Conservation (phyloP, 2,329 filamentous ascomycete genomes). For the Epichloe sibirici region DNA sequence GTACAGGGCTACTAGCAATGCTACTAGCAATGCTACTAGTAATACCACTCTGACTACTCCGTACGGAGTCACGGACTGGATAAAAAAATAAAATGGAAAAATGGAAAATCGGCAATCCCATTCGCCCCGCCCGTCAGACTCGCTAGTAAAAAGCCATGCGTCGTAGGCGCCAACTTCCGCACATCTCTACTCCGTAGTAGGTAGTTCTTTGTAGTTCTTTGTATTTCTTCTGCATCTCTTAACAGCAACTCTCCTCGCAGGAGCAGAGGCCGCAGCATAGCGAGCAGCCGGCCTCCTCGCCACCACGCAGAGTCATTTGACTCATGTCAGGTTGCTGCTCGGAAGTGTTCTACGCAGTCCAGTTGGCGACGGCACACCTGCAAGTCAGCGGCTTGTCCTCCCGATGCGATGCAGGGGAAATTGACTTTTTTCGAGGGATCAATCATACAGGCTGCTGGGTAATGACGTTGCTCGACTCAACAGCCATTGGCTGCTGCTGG, state of each 20-base stretch:
- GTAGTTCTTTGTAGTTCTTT: too few relatives aligned
- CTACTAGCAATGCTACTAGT: too few relatives aligned
- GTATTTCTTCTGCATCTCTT: not conserved
- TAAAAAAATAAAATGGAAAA: not conserved
- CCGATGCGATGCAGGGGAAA: not conserved
- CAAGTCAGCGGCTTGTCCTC: not conserved
- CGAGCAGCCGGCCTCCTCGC: conserved; percentile 2
- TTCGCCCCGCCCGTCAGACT: too few relatives aligned
- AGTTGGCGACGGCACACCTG: not conserved
- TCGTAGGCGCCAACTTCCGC: too few relatives aligned
- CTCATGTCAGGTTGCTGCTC: conserved; percentile 1
- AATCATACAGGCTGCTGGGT: not conserved
- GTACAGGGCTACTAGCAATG: too few relatives aligned
- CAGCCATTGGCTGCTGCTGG: not conserved
- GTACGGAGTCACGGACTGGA: not conserved
- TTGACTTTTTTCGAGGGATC: not conserved
- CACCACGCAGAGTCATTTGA: conserved; percentile 1
- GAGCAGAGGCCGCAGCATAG: conserved; percentile 1
- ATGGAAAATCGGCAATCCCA: not conserved
- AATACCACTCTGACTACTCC: too few relatives aligned
- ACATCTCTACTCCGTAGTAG: too few relatives aligned
- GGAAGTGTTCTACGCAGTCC: not conserved
- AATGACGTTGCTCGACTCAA: not conserved
- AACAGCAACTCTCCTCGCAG: conserved; percentile 1
- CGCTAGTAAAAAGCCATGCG: too few relatives aligned